Percentiles rank a stretch among this genome's conserved stretches.
phyloP scores from a whole-genome alignment of 2,329 filamentous ascomycete genomes.

The Amesomyces nigricolor region DNA sequence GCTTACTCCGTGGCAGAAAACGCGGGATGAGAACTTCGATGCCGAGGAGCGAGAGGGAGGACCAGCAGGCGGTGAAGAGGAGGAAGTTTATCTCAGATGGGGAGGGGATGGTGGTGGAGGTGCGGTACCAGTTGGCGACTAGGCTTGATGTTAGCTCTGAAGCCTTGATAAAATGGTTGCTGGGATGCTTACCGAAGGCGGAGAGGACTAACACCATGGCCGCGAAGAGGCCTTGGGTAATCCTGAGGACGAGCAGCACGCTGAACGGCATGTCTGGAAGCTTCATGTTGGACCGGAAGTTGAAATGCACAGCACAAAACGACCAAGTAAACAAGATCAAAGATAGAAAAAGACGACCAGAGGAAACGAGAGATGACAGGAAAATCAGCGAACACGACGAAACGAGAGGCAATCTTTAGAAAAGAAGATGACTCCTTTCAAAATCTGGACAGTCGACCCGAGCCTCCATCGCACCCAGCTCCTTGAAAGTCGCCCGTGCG shows the following conservation, averaged over 20 bases:
- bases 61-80: slow-evolving; percentile 49
- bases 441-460: slow-evolving; percentile 9
- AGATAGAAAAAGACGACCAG: neutral
- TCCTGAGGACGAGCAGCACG: slow-evolving; percentile 40
- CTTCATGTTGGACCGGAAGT: neutral
- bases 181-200: slow-evolving; percentile 39
- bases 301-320: slow-evolving; percentile 2
- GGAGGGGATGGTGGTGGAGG: slow-evolving; percentile 48
- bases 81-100: slow-evolving; percentile 55
- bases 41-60: slow-evolving; percentile 50
- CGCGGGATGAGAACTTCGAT: slow-evolving; percentile 45
- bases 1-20: slow-evolving; percentile 39
- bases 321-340: neutral
- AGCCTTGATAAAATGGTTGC: neutral
- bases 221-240: slow-evolving; percentile 41
- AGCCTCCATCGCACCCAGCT: neutral
- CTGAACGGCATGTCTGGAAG: slow-evolving; percentile 32
- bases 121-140: slow-evolving; percentile 58
- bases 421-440: neutral
- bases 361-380: slow-evolving; percentile 6
- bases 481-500: neutral
- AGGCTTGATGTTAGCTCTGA: slow-evolving; percentile 7
- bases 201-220: slow-evolving; percentile 44
- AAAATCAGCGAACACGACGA: slow-evolving; percentile 5
- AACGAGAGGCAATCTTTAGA: slow-evolving; percentile 6